A percentile compares a stretch with the other conserved stretches of the same genome.
Conservation (phyloP, 1,139 yeast species). For the Arxiozyma heterogenica region DNA sequence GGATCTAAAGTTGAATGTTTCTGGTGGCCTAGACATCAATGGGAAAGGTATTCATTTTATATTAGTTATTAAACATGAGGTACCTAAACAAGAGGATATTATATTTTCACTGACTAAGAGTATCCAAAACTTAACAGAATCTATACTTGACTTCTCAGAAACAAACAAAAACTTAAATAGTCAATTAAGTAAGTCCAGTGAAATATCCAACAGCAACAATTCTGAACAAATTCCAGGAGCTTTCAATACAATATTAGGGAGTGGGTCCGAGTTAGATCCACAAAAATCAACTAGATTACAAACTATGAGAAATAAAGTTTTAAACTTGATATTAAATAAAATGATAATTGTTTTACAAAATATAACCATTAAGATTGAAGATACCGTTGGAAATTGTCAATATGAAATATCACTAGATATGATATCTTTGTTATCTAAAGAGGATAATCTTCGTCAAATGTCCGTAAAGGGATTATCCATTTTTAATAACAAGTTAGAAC, state of each 20-base stretch:
- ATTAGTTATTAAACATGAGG: neutral
- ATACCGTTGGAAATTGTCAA: slow-evolving; percentile 5
- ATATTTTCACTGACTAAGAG: slow-evolving; percentile 46
- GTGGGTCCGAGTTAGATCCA: neutral
- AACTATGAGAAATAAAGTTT: slow-evolving; percentile 27
- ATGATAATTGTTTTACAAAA: slow-evolving; percentile 20
- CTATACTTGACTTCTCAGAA: slow-evolving; percentile 37
- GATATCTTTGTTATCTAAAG: slow-evolving; percentile 13
- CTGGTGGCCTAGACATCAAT: slow-evolving; percentile 58
- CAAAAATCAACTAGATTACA: slow-evolving; percentile 13
- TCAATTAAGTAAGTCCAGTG: slow-evolving; percentile 13
- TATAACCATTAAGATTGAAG: slow-evolving; percentile 16
- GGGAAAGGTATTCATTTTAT: slow-evolving; percentile 48
- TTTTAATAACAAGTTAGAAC: neutral
- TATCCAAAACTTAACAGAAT: slow-evolving; percentile 53
- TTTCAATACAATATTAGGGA: neutral
- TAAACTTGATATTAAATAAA: slow-evolving; percentile 28
- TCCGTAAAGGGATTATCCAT: slow-evolving; percentile 4
- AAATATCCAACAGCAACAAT: slow-evolving; percentile 4
- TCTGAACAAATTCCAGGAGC: neutral
- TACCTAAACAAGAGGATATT: neutral
- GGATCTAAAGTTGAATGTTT: slow-evolving; percentile 43
- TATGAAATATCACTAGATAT: slow-evolving; percentile 12
- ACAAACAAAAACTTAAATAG: neutral
- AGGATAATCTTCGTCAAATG: slow-evolving; percentile 12